These are phyloP conservation scores for Przewalskia tangutica DNA, from an alignment of 257 asterid genomes.

Conservation along the genomic window DNA sequence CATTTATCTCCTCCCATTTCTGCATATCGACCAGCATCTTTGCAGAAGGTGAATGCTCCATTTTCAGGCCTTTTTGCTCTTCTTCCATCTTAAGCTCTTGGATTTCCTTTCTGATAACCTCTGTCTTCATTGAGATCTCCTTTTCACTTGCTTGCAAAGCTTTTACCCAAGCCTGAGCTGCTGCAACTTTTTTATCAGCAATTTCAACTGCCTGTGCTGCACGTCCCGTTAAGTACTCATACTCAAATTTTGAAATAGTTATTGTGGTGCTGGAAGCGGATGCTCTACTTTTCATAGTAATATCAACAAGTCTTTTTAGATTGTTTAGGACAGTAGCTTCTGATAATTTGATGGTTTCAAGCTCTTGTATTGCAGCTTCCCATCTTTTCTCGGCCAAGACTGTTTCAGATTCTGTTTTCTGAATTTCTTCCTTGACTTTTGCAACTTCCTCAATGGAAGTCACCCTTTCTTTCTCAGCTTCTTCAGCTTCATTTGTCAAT, in stretches of 20 bases:
- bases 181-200: constrained; percentile 78
- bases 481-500: constrained; percentile 41
- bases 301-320: constrained; percentile 37
- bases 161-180: constrained; percentile 86
- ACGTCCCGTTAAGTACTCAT: constrained; percentile 59
- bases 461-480: constrained; percentile 33
- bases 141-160: constrained; percentile 75
- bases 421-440: constrained; percentile 33
- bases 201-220: constrained; percentile 62
- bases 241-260: constrained; percentile 67
- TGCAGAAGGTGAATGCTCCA: constrained; percentile 22
- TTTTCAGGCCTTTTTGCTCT: constrained; percentile 25
- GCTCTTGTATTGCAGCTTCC: constrained; percentile 48
- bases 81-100: constrained; percentile 41
- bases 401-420: constrained; percentile 44
- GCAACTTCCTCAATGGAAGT: constrained; percentile 39
- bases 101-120: constrained; percentile 39
- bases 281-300: constrained; percentile 43
- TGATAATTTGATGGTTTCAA: constrained; percentile 47
- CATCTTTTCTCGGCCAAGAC: constrained; percentile 46
- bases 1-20: constrained; percentile 32
- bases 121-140: constrained; percentile 48
- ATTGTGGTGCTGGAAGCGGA: constrained; percentile 41
- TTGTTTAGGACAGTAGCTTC: constrained; percentile 60
- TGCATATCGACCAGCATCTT: constrained; percentile 26